A percentile compares a stretch with the other conserved stretches of the same genome.
These are phyloP conservation scores for Lathyrus aphaca DNA, from an alignment of 306 rosid species.

Conservation along the genomic window DNA sequence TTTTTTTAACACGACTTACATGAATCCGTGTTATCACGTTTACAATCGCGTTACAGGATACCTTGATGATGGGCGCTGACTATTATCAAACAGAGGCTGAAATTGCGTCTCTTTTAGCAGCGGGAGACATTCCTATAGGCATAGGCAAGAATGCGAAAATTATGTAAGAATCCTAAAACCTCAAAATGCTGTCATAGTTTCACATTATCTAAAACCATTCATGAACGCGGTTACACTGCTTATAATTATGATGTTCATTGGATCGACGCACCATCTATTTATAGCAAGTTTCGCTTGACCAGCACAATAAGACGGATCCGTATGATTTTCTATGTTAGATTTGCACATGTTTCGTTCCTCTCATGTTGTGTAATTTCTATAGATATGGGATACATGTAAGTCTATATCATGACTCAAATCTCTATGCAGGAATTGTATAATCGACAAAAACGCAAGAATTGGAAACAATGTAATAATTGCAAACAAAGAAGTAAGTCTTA, in stretches of 20 bases:
- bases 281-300: too few relatives aligned
- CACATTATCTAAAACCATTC: slow-evolving; percentile 8
- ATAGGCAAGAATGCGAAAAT: slow-evolving; percentile 54
- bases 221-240: background rate
- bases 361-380: background rate
- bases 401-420: slow-evolving; percentile 16
- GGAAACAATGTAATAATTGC: slow-evolving; percentile 55
- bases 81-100: slow-evolving; percentile 54
- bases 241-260: background rate
- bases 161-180: slow-evolving; percentile 46
- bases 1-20: slow-evolving; percentile 13
- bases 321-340: background rate
- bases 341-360: slow-evolving; percentile 3
- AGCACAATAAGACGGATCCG: background rate
- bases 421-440: slow-evolving; percentile 56
- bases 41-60: slow-evolving; percentile 44
- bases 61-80: slow-evolving; percentile 58
- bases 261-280: background rate
- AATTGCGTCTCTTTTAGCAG: slow-evolving; percentile 46
- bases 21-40: slow-evolving; percentile 28
- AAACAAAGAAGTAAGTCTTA: slow-evolving; percentile 55
- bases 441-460: slow-evolving; percentile 60
- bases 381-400: background rate
- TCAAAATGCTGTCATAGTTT: slow-evolving; percentile 14
- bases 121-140: slow-evolving; percentile 53